phyloP scores from a whole-genome alignment of 805 yeast species.

The Schwanniomyces sp. region DNA sequence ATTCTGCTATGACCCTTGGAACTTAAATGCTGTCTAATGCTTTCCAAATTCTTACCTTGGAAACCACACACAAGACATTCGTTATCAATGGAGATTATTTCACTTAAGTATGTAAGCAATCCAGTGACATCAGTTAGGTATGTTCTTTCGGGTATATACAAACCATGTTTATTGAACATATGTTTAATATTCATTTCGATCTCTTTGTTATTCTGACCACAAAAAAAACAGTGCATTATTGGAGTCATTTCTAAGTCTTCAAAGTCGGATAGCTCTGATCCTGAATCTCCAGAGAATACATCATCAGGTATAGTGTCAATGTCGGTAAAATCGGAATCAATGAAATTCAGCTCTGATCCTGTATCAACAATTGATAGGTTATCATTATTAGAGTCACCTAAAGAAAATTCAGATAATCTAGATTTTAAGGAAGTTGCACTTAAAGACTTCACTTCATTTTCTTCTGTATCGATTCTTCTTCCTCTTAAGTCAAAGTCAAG shows the following conservation, averaged over 20 bases:
- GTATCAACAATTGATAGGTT: constrained; percentile 41
- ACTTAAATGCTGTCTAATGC: constrained; percentile 43
- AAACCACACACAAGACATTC: constrained; percentile 48
- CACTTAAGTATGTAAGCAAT: constrained; percentile 36
- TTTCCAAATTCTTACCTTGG: constrained; percentile 38
- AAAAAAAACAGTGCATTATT: constrained; percentile 53
- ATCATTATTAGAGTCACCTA: constrained; percentile 40
- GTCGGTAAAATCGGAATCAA: constrained; percentile 34
- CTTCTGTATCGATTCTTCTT: constrained; percentile 24
- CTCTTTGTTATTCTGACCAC: constrained; percentile 53
- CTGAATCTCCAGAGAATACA: constrained; percentile 14
- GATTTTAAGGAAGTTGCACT: constrained; percentile 61
- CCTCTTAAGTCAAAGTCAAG: constrained; percentile 8
- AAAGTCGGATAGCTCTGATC: constrained; percentile 20
- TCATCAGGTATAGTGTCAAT: constrained; percentile 31
- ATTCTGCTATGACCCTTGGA: constrained; percentile 46
- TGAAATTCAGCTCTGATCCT: constrained; percentile 49
- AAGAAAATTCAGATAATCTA: constrained; percentile 54
- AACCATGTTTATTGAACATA: constrained; percentile 46
- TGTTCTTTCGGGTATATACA: constrained; percentile 45
- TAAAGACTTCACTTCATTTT: constrained; percentile 26
- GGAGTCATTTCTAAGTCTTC: constrained; percentile 43
- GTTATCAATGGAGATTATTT: constrained; percentile 35
- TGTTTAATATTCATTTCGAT: constrained; percentile 53
- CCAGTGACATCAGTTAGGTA: constrained; percentile 38